Evolutionary conservation across 179 eudicot species (phyloP).

Genomic region (Carnegiea gigantea): DNA sequence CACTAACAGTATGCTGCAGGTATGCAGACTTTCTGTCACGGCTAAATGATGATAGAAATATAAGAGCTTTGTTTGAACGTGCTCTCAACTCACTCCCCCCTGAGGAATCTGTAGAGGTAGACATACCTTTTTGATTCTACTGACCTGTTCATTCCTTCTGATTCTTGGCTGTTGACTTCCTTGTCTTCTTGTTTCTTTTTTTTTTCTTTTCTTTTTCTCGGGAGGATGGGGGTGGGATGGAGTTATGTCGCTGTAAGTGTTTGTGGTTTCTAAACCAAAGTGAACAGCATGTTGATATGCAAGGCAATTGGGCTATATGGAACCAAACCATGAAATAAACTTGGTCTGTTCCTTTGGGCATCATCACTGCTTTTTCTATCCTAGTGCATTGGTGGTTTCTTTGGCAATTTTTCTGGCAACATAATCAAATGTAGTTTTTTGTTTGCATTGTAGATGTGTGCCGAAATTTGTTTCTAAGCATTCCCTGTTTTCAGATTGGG

Average conservation of each 20-base stretch:
- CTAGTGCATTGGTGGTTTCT: not conserved
- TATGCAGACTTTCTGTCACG: slow-evolving; percentile 97
- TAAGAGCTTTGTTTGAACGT: slow-evolving; percentile 95
- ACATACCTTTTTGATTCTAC: not conserved
- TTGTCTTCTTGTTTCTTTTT: not conserved
- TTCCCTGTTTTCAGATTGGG: not conserved
- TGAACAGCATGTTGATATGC: not conserved
- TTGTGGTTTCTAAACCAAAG: not conserved
- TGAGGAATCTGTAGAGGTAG: slow-evolving; percentile 88
- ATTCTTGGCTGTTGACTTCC: not conserved
- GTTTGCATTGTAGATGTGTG: not conserved
- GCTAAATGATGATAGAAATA: slow-evolving; percentile 92
- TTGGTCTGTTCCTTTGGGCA: not conserved
- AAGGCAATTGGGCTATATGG: not conserved
- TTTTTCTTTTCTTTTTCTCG: not conserved
- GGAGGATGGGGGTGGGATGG: not conserved
- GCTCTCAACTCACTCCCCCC: slow-evolving; percentile 92
- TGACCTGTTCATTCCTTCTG: not conserved
- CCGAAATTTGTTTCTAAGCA: not conserved
- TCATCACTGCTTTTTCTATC: not conserved
- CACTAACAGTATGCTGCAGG: slow-evolving; percentile 50
- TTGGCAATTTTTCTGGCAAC: not conserved
- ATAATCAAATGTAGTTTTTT: not conserved
- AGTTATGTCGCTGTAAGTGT: not conserved
- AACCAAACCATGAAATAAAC: not conserved